phyloP scores from a whole-genome alignment of 768 basidiomycete genomes.

The Daedalea quercina region DNA sequence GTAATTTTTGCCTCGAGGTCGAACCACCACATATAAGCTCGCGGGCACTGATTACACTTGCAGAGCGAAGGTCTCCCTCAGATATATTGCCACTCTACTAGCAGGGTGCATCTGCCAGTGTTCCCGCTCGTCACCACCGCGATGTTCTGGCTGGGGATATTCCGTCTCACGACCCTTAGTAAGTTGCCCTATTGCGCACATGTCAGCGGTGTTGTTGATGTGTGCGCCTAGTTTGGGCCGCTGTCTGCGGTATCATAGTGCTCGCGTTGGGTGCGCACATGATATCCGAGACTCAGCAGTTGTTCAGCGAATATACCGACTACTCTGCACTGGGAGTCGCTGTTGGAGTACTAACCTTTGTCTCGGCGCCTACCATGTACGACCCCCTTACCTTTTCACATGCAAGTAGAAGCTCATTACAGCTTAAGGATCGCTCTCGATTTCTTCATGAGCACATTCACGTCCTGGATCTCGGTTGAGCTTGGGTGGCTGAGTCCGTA shows the following conservation, averaged over 20 bases:
- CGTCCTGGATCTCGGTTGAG: slow-evolving; percentile 25
- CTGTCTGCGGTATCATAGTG: slow-evolving; percentile 9
- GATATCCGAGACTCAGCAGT: slow-evolving; percentile 6
- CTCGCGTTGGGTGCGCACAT: slow-evolving; percentile 7
- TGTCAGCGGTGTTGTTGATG: too few relatives aligned
- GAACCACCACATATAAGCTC: too few relatives aligned
- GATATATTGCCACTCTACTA: too few relatives aligned
- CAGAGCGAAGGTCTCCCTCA: too few relatives aligned
- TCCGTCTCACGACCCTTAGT: background rate
- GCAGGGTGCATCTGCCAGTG: too few relatives aligned
- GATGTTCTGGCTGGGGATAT: background rate
- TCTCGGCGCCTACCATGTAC: slow-evolving; percentile 15
- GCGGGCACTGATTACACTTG: too few relatives aligned
- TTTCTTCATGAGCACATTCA: slow-evolving; percentile 20
- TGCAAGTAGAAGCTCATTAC: background rate
- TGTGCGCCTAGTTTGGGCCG: background rate
- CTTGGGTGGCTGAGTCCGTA: slow-evolving; percentile 18
- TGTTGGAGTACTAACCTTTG: slow-evolving; percentile 13
- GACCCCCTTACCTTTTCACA: background rate
- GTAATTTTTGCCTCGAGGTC: too few relatives aligned
- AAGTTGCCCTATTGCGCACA: background rate
- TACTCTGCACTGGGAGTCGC: slow-evolving; percentile 17
- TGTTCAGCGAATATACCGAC: slow-evolving; percentile 5
- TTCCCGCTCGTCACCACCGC: background rate
- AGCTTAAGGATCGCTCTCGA: slow-evolving; percentile 21